Base-by-base conservation (phyloP, 345 rosid species). In the Barbarea vulgaris region DNA sequence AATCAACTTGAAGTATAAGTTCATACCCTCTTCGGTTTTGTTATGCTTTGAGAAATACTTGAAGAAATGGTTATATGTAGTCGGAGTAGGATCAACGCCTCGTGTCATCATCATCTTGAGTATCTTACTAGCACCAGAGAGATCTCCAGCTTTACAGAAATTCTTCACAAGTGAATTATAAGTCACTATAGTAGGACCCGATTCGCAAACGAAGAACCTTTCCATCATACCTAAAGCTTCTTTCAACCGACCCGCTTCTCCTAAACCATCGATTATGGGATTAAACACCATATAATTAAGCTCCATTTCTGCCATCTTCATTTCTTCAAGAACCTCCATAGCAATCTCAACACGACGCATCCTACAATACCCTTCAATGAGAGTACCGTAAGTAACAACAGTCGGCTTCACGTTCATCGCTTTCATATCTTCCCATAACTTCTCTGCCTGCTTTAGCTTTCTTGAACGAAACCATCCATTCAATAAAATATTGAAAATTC, bases 391-490 rank as follows among this genome's bases (percentile, higher is more conserved):
- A 9, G 96, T 89, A 42, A 90, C 91, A 74, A 90, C 83, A 30
- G 58, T 85, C 6, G 90, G 92, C 30, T 33, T 81, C 77, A 90
- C 85, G 51, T 82, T 79, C 70, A 75, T 84, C 64, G 67, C 72
- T 70, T 77, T 84, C 95, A 92, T 90, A 54, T 87, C 83, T 33
- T 57, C 52, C 97, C 96, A 87, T 52, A 95, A 82, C 6, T 77
- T 84, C 86, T 92, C 97, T 0, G 91, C 97, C 14, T 82, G 84
- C 73, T 86, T 83, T 10, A 95, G 81, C 60, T 84, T 85, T 59
- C 87, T 95, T 0, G 87, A 75, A 7, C 88, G 82, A 48, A 92
- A 84, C 98, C 97, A 92, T 66, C 99, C 99, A 67, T 95, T 90
- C 67, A 92, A 42, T 6, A 91, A 64, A 58, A 89, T 88, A 70